A percentile compares a stretch with the other conserved stretches of the same genome.
Evolutionary conservation across 1,284 basidiomycete species (phyloP).

Genomic region (Malassezia nana): DNA sequence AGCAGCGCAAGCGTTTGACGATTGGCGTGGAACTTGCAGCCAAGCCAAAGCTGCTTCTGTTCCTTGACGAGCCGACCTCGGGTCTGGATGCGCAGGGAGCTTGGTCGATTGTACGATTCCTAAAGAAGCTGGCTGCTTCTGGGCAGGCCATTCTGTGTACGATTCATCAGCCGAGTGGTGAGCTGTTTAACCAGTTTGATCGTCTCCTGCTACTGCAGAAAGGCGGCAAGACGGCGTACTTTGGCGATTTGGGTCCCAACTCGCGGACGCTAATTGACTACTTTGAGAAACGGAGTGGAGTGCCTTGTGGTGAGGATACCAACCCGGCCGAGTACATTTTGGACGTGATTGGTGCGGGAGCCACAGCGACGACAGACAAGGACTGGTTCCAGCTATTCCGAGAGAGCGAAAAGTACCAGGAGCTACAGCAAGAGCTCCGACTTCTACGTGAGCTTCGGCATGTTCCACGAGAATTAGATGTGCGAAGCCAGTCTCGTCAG

Average conservation of each 20-base stretch:
- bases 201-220: slow-evolving; percentile 33
- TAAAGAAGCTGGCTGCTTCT: slow-evolving; percentile 44
- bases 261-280: slow-evolving; percentile 58
- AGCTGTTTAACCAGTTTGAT: slow-evolving; percentile 36
- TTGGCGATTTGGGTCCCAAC: slow-evolving; percentile 62
- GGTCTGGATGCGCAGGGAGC: slow-evolving; percentile 28
- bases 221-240: slow-evolving; percentile 48
- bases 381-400: slow-evolving; percentile 39
- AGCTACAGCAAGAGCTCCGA: slow-evolving; percentile 21
- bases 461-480: background rate
- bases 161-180: slow-evolving; percentile 48
- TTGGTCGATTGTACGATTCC: slow-evolving; percentile 42
- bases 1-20: slow-evolving; percentile 36
- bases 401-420: slow-evolving; percentile 21
- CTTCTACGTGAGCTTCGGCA: slow-evolving; percentile 10
- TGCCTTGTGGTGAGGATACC: slow-evolving; percentile 38
- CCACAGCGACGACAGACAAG: slow-evolving; percentile 31
- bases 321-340: slow-evolving; percentile 42
- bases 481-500: slow-evolving; percentile 14
- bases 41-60: slow-evolving; percentile 35
- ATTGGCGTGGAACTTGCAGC: slow-evolving; percentile 40
- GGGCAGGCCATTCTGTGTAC: slow-evolving; percentile 48
- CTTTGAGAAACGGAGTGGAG: slow-evolving; percentile 60
- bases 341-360: slow-evolving; percentile 41
- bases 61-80: slow-evolving; percentile 43